Base-by-base conservation (phyloP, 2,329 filamentous ascomycete species). In the Fusarium ambrosium region DNA sequence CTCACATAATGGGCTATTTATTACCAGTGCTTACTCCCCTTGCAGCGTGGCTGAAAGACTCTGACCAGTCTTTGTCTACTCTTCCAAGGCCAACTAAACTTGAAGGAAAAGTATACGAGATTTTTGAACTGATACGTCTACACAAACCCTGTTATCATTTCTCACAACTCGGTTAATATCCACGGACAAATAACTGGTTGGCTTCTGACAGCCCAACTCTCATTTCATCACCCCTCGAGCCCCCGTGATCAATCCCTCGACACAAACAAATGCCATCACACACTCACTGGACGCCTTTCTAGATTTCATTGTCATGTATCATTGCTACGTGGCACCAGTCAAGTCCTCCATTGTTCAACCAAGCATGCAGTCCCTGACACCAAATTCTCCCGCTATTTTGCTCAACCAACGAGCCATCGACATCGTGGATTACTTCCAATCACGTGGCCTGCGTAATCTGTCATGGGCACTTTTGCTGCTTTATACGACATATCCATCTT, bases 291-390 rank as follows among this genome's bases (percentile, higher is more conserved):
- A 13, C 39, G 41, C 48, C n/a, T 62, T 68, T 27, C 62, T 41
- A 36, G 16, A 22, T 59, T 39, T 37, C 22, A 37, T 45, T 48
- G 27, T 64, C 37, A 56, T 56, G 55, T 66, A 22, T 20, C 53
- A 34, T 48, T 61, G 51, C 66, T 62, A 66, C 68, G 69, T 68
- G 68, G 68, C 65, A 64, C 48, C 36, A 56, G n/a, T 11, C 16
- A 37, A 34, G 20, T 53, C 32, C 51, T 53, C 14, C 53, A 55
- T 51, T 63, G 56, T 36, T 16, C n/a, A 53, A 56, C 32, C 27
- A 24, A 58, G 48, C 36, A 41, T 61, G 51, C 29, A 61, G 60
- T 37, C 37, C 27, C 16, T 61, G n/a, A 24, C 53, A 62, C 56
- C 53, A 6, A 56, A 48, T 20, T 24, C 37, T 56, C 61, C 59